Percentiles rank a stretch among this genome's conserved stretches.
phyloP scores from a whole-genome alignment of 1,284 basidiomycete genomes.

The Austroboletus niveus region DNA sequence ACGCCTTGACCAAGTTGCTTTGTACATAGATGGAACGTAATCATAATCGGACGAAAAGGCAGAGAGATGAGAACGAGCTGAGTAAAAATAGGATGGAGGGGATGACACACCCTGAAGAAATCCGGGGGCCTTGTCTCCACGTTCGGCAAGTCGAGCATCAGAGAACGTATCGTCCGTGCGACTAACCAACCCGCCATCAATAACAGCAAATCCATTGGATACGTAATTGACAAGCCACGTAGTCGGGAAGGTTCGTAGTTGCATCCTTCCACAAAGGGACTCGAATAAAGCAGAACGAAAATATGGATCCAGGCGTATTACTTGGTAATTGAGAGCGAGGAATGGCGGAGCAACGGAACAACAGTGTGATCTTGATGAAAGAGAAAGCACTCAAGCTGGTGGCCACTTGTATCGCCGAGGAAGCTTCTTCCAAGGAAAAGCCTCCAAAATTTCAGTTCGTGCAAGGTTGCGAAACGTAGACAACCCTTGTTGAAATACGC shows the following conservation, averaged over 20 bases:
- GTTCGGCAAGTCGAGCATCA: conserved; percentile 47
- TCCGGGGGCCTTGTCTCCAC: conserved; percentile 13
- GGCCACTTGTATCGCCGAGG: too few species aligned
- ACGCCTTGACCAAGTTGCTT: conserved; percentile 62
- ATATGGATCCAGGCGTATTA: conserved; percentile 52
- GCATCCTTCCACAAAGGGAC: conserved; percentile 54
- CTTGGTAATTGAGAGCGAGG: conserved; percentile 51
- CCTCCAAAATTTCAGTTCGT: too few species aligned
- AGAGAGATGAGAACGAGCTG: too few species aligned
- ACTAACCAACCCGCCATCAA: conserved; percentile 67
- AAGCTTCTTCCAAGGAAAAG: too few species aligned
- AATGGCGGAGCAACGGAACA: conserved; percentile 62
- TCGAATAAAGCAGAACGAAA: conserved; percentile 66
- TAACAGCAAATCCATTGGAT: conserved; percentile 60
- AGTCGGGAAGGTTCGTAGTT: conserved; percentile 49
- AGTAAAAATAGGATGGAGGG: too few species aligned
- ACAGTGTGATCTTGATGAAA: conserved; percentile 43
- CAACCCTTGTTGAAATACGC: too few species aligned
- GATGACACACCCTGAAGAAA: too few species aligned
- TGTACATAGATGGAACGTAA: not conserved
- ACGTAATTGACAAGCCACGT: conserved; percentile 52
- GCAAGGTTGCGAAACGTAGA: too few species aligned
- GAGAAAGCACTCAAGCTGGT: too few species aligned
- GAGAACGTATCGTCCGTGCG: conserved; percentile 52
- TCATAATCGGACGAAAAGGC: too few species aligned